phyloP scores from a whole-genome alignment of 1,139 yeast species.

The Lodderomyces metapsilosis region DNA sequence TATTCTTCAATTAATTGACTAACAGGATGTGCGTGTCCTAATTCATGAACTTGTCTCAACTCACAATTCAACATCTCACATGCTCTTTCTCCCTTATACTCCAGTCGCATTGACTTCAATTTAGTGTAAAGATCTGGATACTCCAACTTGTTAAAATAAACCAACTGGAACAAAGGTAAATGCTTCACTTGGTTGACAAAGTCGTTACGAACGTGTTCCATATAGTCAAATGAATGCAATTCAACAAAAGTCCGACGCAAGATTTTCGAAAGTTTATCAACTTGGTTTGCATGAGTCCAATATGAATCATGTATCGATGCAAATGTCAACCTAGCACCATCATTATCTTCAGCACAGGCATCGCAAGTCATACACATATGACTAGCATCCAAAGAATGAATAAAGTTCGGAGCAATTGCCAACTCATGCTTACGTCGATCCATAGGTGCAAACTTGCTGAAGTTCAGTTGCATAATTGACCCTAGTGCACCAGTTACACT shows the following conservation, averaged over 20 bases:
- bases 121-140: constrained; percentile 19
- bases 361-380: constrained; percentile 40
- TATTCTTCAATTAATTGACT: constrained; percentile 16
- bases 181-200: constrained; percentile 22
- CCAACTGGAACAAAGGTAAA: constrained; percentile 31
- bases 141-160: constrained; percentile 26
- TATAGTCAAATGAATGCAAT: constrained; percentile 28
- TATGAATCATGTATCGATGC: constrained; percentile 46
- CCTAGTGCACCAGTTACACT: constrained; percentile 17
- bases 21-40: constrained; percentile 6
- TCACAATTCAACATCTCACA: constrained; percentile 19
- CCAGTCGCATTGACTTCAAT: constrained; percentile 16
- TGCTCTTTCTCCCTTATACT: constrained; percentile 11
- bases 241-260: constrained; percentile 37
- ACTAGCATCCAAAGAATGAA: constrained; percentile 44
- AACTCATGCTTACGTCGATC: constrained; percentile 33
- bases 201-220: constrained; percentile 27
- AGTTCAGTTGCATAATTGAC: not conserved
- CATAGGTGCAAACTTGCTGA: constrained; percentile 20
- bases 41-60: constrained; percentile 11
- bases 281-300: constrained; percentile 43
- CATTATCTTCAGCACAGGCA: constrained; percentile 16
- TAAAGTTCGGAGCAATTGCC: constrained; percentile 46
- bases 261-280: constrained; percentile 23
- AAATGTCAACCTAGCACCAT: constrained; percentile 22